These are phyloP conservation scores for Penicillium arizonense DNA, from an alignment of 495 filamentous ascomycete species.

Conservation along the genomic window DNA sequence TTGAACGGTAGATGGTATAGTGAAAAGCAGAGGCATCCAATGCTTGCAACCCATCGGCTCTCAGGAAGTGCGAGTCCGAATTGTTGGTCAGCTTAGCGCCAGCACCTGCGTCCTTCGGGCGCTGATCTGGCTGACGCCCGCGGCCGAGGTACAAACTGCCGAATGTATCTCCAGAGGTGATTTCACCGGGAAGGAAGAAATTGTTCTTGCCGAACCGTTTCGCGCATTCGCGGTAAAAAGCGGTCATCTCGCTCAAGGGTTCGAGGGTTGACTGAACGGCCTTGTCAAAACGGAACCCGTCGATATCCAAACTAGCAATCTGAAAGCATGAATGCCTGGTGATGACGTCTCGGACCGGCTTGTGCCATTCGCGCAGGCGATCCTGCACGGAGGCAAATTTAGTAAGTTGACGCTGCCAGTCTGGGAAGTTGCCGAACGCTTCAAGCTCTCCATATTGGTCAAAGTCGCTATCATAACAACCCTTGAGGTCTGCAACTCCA, in stretches of 20 bases:
- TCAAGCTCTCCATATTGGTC: constrained; percentile 45
- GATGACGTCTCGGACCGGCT: constrained; percentile 31
- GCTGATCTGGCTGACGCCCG: constrained; percentile 35
- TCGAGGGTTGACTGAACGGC: constrained; percentile 46
- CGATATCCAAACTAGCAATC: constrained; percentile 45
- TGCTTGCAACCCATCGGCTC: constrained; percentile 34
- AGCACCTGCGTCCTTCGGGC: constrained; percentile 29
- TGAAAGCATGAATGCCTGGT: constrained; percentile 35
- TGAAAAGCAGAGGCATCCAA: constrained; percentile 48
- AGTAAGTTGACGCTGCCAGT: constrained; percentile 37
- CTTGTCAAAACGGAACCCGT: constrained; percentile 52
- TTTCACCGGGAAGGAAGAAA: constrained; percentile 51
- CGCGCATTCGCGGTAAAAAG: constrained; percentile 40
- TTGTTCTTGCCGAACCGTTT: constrained; percentile 40
- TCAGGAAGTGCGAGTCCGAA: constrained; percentile 25
- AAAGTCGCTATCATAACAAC: constrained; percentile 40
- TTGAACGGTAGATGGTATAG: constrained; percentile 48
- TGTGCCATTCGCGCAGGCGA: constrained; percentile 41
- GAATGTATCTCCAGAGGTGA: constrained; percentile 37
- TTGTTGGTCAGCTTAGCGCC: constrained; percentile 34
- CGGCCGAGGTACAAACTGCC: constrained; percentile 37
- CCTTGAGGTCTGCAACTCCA: constrained; percentile 24
- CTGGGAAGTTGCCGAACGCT: constrained; percentile 42
- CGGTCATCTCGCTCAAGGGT: constrained; percentile 41
- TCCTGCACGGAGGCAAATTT: constrained; percentile 45